Percentiles rank a stretch among this genome's conserved stretches.
Evolutionary conservation across 2,329 filamentous ascomycete species (phyloP).

Genomic region (Hypoxylon sp.): DNA sequence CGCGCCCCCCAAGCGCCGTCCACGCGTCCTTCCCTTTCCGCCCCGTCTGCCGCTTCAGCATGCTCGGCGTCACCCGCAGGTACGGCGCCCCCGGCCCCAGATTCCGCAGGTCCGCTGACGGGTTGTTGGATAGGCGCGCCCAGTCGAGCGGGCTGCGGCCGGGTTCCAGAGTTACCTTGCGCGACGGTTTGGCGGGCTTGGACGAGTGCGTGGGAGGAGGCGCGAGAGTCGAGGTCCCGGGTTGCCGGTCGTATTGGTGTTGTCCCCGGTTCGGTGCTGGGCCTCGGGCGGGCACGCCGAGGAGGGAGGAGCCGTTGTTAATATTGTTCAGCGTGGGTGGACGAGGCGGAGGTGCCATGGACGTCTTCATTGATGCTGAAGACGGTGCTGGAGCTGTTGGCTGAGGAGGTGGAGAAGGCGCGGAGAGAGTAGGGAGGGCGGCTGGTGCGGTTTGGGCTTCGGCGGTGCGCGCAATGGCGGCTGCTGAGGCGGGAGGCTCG

Average conservation of each 20-base stretch:
- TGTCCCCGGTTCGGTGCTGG: constrained; percentile 59
- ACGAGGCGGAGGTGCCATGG: constrained; percentile 47
- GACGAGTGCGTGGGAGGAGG: constrained; percentile 69
- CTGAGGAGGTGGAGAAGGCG: constrained; percentile 25
- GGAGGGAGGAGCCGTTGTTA: constrained; percentile 32
- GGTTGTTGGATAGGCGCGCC: constrained; percentile 80
- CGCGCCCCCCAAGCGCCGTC: constrained; percentile 89
- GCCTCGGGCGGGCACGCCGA: constrained; percentile 51
- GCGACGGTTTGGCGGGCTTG: constrained; percentile 69
- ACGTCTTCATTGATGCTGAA: constrained; percentile 7
- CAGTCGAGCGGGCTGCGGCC: constrained; percentile 97
- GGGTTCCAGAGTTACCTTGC: constrained; percentile 85
- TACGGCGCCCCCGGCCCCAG: constrained; percentile 66
- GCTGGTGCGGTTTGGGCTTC: constrained; percentile 27
- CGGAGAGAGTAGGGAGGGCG: constrained; percentile 38
- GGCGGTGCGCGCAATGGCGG: constrained; percentile 45
- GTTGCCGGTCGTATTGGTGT: constrained; percentile 48
- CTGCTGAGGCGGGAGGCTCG: constrained; percentile 49
- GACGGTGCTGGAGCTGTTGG: constrained; percentile 8
- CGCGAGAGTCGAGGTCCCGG: constrained; percentile 61
- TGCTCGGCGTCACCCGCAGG: constrained; percentile 84
- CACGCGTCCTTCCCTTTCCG: constrained; percentile 89
- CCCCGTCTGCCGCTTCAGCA: constrained; percentile 84
- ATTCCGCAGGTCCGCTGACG: constrained; percentile 77
- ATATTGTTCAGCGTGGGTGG: constrained; percentile 48